Conservation (phyloP, 495 filamentous ascomycete genomes). For the Lophiostoma macrostomum region DNA sequence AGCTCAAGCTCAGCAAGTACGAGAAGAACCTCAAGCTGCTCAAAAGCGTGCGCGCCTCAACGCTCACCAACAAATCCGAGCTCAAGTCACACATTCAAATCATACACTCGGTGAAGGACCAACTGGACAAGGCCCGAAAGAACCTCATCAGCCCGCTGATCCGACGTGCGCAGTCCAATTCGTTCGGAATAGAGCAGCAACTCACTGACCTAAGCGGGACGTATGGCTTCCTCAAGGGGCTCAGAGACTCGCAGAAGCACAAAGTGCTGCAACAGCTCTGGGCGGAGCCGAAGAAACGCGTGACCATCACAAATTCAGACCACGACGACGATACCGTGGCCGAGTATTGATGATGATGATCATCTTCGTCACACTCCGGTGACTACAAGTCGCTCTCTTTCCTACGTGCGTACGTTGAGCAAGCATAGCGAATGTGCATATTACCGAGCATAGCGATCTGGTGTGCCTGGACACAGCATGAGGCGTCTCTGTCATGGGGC, state of each 20-base stretch:
- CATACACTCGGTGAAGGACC: conserved; percentile 72
- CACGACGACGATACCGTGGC: conserved; percentile 15
- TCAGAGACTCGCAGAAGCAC: conserved; percentile 74
- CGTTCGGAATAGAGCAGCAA: conserved; percentile 75
- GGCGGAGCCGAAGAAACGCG: conserved; percentile 27
- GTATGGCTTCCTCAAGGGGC: conserved; percentile 66
- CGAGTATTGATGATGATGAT: conserved; percentile 14
- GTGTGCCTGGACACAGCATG: conserved; percentile 15
- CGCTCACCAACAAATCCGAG: conserved; percentile 79
- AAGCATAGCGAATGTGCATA: neutral
- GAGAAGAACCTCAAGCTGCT: conserved; percentile 77
- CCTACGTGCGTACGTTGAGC: neutral
- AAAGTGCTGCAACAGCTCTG: conserved; percentile 66
- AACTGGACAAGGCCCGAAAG: conserved; percentile 69
- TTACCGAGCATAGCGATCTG: conserved; percentile 17
- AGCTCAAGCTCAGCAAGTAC: conserved; percentile 72
- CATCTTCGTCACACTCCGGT: too few relatives aligned
- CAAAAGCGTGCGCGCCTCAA: conserved; percentile 71
- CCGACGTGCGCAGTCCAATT: conserved; percentile 61
- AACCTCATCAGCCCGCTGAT: conserved; percentile 81
- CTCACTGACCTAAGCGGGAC: conserved; percentile 76
- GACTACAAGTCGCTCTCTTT: neutral
- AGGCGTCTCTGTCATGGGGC: too few relatives aligned
- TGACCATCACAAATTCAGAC: conserved; percentile 13
- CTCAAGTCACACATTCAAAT: conserved; percentile 80